phyloP scores from a whole-genome alignment of 2,329 filamentous ascomycete genomes.

The Aspergillus tamarii region DNA sequence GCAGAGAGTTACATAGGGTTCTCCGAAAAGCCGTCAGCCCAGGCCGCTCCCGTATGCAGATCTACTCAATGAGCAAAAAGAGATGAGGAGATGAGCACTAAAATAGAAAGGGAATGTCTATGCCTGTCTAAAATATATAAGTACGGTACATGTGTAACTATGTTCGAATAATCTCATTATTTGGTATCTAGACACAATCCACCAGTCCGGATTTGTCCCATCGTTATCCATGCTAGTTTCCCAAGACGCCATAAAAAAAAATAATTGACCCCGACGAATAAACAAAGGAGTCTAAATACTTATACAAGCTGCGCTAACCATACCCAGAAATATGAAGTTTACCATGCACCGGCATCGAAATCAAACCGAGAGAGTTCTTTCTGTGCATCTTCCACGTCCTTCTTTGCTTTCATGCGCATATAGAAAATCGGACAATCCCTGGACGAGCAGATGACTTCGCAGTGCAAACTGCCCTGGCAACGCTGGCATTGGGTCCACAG shows the following conservation, averaged over 20 bases:
- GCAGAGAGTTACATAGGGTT: too few relatives aligned
- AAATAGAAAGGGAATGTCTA: too few relatives aligned
- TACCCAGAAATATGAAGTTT: constrained; percentile 15
- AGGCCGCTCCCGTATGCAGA: too few relatives aligned
- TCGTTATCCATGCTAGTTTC: constrained; percentile 7
- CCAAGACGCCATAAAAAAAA: constrained; percentile 17
- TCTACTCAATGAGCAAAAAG: too few relatives aligned
- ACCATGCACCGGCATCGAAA: constrained; percentile 75
- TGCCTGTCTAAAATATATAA: too few relatives aligned
- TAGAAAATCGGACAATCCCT: constrained; percentile 99
- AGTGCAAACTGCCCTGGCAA: constrained; percentile 97
- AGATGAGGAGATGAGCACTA: too few relatives aligned
- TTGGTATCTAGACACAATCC: constrained; percentile 9
- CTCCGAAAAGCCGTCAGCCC: too few relatives aligned
- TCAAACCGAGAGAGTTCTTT: constrained; percentile 92
- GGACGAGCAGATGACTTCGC: constrained; percentile 95
- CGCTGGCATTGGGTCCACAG: constrained; percentile 98
- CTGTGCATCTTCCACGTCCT: constrained; percentile 93
- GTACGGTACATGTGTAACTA: background rate
- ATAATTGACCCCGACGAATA: background rate
- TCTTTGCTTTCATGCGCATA: constrained; percentile 99
- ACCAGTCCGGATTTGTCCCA: background rate
- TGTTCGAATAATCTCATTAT: background rate
- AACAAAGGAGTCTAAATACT: constrained; percentile 10
- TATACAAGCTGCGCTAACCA: constrained; percentile 20